Conservation (phyloP, 1,139 yeast genomes). For the Candida neerlandica region DNA sequence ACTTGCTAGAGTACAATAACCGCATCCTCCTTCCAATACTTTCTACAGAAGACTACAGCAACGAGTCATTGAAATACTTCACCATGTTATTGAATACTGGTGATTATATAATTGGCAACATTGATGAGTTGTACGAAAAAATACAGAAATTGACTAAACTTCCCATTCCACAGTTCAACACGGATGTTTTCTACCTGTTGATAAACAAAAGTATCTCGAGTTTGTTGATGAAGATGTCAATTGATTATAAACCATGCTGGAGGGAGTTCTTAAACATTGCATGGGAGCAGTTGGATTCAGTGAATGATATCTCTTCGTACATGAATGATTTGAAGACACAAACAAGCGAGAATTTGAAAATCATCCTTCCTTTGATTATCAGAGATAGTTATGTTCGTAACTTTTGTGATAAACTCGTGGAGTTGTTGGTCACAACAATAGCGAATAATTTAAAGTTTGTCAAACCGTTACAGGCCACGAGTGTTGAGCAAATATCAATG, state of each 20-base stretch:
- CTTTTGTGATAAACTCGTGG: constrained; percentile 77
- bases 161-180: constrained; percentile 52
- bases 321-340: constrained; percentile 57
- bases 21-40: constrained; percentile 63
- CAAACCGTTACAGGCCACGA: constrained; percentile 66
- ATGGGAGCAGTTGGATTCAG: constrained; percentile 67
- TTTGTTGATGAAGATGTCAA: constrained; percentile 59
- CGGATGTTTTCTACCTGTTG: constrained; percentile 57
- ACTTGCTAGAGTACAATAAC: constrained; percentile 65
- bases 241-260: constrained; percentile 74
- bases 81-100: constrained; percentile 84
- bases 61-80: constrained; percentile 66
- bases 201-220: constrained; percentile 61
- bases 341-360: constrained; percentile 45
- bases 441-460: constrained; percentile 57
- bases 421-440: constrained; percentile 59
- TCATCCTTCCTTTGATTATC: constrained; percentile 62
- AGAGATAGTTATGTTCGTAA: constrained; percentile 74
- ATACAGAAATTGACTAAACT: constrained; percentile 41
- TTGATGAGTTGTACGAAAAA: constrained; percentile 72
- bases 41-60: constrained; percentile 36
- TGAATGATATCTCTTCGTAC: constrained; percentile 73
- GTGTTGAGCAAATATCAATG: constrained; percentile 78
- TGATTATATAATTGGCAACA: constrained; percentile 81
- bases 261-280: constrained; percentile 80